Base-by-base conservation (phyloP, 805 yeast genomes). In the Wickerhamiella galacta region DNA sequence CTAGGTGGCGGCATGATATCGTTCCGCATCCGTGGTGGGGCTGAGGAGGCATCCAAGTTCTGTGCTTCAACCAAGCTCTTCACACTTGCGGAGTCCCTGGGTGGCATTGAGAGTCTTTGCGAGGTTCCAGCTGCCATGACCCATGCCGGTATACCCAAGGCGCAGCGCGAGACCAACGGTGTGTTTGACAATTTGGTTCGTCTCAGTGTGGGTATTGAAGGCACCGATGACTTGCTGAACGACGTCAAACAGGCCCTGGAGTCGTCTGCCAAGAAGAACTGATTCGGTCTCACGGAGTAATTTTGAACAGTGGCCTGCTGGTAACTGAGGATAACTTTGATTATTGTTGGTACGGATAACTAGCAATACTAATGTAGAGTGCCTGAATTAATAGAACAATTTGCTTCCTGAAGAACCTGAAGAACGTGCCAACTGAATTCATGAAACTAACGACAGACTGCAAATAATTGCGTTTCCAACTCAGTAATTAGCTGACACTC, bases 51-150 rank as follows among this genome's bases (percentile, higher is more conserved):
- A 36, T 58, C 78, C 37, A 63, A 63, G 44, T 78, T 81, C 65
- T 69, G 85, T 38, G 70, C 77, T 29, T 50, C 71, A 29, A 78
- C 92, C 41, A 70, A 75, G 60, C 52, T 78, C 39, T 81, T 81
- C 65, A 74, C 90, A 15, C 64, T 81, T 50, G 93, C 93, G 36
- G 93, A 82, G 61, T 79, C 93, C 15, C 67, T 81, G 40, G 94
- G 94, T 44, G 93, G 93, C 45, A 74, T 81, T 41, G 93, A 81
- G 61, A 74, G 85, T 6, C 63, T 80, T 49, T 60, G 78, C 43
- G 93, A 81, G 58, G 85, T 81, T 31, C 94, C 93, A 26, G 90
- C 93, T 30, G 70, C 72, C 37, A 80, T 80, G 93, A 80, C 93
- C 47, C 93, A 80, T 49, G 90, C 87, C 35, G 93, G 93, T 52